phyloP scores from a whole-genome alignment of 805 yeast genomes.

The Ogataea populi-albae region DNA sequence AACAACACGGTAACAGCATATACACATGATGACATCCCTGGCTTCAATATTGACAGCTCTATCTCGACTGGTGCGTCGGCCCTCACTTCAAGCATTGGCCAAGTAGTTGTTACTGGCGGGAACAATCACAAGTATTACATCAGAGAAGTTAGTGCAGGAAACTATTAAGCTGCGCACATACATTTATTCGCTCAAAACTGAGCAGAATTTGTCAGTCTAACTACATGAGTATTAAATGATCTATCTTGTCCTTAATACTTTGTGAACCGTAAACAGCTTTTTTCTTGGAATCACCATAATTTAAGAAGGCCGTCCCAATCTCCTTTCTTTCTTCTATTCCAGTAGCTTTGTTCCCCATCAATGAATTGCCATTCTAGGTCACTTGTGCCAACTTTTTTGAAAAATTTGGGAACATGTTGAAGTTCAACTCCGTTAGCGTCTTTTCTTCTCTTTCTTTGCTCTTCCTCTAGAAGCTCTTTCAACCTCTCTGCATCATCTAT shows the following conservation, averaged over 20 bases:
- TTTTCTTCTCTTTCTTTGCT: constrained; percentile 75
- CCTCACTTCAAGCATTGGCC: constrained; percentile 9
- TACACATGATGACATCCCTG: constrained; percentile 24
- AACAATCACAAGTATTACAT: constrained; percentile 34
- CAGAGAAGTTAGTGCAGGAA: constrained; percentile 24
- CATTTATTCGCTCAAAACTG: no score
- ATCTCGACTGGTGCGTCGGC: constrained; percentile 2
- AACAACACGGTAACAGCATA: constrained; percentile 5
- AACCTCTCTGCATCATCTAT: constrained; percentile 67
- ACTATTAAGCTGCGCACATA: no score
- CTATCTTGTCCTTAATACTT: no score
- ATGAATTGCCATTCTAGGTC: constrained; percentile 51
- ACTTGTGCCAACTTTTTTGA: constrained; percentile 42
- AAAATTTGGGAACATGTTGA: constrained; percentile 59
- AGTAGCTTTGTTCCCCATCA: constrained; percentile 63
- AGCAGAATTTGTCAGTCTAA: no score
- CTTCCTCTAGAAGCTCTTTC: constrained; percentile 70
- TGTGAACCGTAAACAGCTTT: no score
- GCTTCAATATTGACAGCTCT: constrained; percentile 20
- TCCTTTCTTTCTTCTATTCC: constrained; percentile 68
- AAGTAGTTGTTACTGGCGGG: constrained; percentile 35
- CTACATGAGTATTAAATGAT: no score
- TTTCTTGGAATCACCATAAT: constrained; percentile 49
- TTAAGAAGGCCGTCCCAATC: constrained; percentile 58
- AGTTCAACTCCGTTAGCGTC: constrained; percentile 44